Evolutionary conservation across 371 early-diverging fungal species (phyloP), one percentile per base, ranked within the genome.

Genomic region (Entomophthora muscae): DNA sequence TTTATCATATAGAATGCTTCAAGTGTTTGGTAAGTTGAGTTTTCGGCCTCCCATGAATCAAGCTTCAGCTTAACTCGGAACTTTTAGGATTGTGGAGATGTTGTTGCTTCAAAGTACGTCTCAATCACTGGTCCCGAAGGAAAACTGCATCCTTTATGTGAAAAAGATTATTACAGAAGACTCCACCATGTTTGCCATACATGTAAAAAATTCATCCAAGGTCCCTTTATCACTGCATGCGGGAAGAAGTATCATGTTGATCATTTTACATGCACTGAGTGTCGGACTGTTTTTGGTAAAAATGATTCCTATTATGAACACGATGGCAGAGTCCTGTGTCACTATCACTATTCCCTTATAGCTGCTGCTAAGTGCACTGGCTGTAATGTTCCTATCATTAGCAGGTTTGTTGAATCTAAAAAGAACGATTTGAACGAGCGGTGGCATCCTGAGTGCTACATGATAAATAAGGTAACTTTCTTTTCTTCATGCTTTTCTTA

Each of bases 391-490:
- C 90, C 93, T 22, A 91, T 97, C 42, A 71, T 97, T 63, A 88
- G 90, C 67, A 88, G 90, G 65, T 97, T 90, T 74, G 85, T 98
- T 53, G 93, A 98, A 67, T 89, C 91, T 64, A 83, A 80, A 67
- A 73, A 75, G 52, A 80, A 84, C 66, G 74, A 81, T 63, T 76
- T 81, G 63, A 78, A 85, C 52, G 83, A 82, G 63, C 86, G 87
- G 63, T 97, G 98, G 98, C 98, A 98, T 71, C 96, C 96, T 10
- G 92, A 94, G 70, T 98, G 98, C 71, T 98, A 98, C 72, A 95
- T 94, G 96, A 91, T 98, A 58, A 87, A 90, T 78, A 94, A 90
- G 79, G 83, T 84, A 71, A n/a, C 17, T 23, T 32, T 21, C 24
- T 2, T 27, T 22, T 30, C 22, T 63, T 24, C 33, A 54, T 27